phyloP scores from a whole-genome alignment of 768 basidiomycete genomes.

The Steccherinum ochraceum region DNA sequence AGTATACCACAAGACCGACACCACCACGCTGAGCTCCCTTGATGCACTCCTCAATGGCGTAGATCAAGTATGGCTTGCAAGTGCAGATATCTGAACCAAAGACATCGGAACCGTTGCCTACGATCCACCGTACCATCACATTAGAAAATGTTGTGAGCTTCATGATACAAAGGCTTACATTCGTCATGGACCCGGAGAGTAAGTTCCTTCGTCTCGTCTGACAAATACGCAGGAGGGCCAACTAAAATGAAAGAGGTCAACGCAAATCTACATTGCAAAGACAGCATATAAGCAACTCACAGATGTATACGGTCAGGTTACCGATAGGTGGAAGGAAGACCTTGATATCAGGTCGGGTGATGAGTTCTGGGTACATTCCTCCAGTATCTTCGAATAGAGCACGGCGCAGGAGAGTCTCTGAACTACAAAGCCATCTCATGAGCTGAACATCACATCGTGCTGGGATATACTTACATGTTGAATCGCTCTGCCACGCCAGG shows the following conservation, averaged over 20 bases:
- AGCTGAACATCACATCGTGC: neutral
- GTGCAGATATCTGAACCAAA: constrained; percentile 93
- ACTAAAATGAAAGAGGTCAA: constrained; percentile 38
- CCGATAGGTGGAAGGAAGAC: constrained; percentile 96
- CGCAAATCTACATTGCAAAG: neutral
- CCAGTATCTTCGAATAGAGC: constrained; percentile 95
- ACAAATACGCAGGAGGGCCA: constrained; percentile 74
- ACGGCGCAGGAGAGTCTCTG: constrained; percentile 80
- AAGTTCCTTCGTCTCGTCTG: constrained; percentile 71
- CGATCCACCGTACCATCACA: too few relatives aligned
- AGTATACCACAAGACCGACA: constrained; percentile 90
- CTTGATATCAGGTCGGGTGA: constrained; percentile 93
- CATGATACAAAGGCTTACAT: constrained; percentile 40
- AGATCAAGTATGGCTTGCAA: constrained; percentile 89
- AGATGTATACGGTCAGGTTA: constrained; percentile 86
- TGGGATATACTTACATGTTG: constrained; percentile 58
- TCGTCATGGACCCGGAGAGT: constrained; percentile 92
- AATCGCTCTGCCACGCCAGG: constrained; percentile 94
- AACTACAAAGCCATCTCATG: constrained; percentile 36
- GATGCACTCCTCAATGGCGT: constrained; percentile 92
- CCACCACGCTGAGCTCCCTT: constrained; percentile 78
- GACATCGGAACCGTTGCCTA: constrained; percentile 91
- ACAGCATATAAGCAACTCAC: constrained; percentile 32
- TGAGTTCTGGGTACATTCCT: constrained; percentile 93
- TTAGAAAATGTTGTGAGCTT: neutral